phyloP scores from a whole-genome alignment of 768 basidiomycete species.

The Candolleomyces aberdarensis region DNA sequence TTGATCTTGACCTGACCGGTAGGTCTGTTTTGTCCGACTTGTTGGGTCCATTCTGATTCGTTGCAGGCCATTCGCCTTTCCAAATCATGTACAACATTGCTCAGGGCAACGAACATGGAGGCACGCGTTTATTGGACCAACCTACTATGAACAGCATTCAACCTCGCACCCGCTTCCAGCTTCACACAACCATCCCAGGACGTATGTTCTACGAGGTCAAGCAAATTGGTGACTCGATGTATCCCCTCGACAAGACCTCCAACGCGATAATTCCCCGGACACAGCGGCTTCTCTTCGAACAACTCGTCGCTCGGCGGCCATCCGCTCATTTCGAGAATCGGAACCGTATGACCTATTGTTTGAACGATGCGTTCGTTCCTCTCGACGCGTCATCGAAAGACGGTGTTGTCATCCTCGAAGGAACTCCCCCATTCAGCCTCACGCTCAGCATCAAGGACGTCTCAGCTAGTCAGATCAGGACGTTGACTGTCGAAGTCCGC shows the following conservation, averaged over 20 bases:
- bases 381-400: constrained; percentile 51
- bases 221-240: constrained; percentile 82
- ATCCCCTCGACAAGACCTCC: constrained; percentile 70
- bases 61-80: constrained; percentile 84
- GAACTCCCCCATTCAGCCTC: constrained; percentile 83
- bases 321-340: constrained; percentile 73
- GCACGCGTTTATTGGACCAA: constrained; percentile 68
- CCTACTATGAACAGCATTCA: constrained; percentile 86
- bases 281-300: constrained; percentile 75
- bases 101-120: constrained; percentile 61
- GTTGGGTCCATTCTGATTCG: not conserved
- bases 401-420: constrained; percentile 68
- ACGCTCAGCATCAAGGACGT: constrained; percentile 74
- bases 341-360: constrained; percentile 68
- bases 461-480: constrained; percentile 63
- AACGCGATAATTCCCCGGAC: constrained; percentile 62
- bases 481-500: constrained; percentile 48
- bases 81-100: constrained; percentile 89
- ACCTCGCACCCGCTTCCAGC: constrained; percentile 72
- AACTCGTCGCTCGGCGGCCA: constrained; percentile 79
- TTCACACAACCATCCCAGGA: constrained; percentile 74
- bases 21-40: constrained; percentile 9
- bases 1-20: constrained; percentile 84
- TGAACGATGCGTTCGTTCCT: constrained; percentile 63
- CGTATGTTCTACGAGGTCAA: constrained; percentile 89